Evolutionary conservation across 352 stramenopile genomes (phyloP).

Genomic region (Phytophthora pseudosyringae): DNA sequence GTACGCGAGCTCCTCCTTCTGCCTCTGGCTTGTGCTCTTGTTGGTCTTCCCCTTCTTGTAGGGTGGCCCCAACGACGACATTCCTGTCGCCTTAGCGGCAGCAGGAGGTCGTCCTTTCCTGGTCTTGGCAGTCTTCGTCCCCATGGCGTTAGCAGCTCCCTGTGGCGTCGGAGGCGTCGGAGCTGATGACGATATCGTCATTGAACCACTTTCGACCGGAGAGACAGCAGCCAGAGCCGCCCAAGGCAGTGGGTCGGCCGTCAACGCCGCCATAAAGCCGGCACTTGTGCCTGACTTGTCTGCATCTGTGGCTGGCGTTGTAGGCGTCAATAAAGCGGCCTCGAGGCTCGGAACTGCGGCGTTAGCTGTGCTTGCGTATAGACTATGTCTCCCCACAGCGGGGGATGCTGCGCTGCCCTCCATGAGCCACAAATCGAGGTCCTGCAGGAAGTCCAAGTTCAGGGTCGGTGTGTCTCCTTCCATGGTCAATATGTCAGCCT

Average conservation of each 20-base stretch:
- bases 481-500: constrained; percentile 20
- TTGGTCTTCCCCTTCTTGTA: constrained; percentile 42
- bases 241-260: constrained; percentile 9
- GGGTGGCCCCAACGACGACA: constrained; percentile 9
- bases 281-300: not conserved
- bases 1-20: constrained; percentile 49
- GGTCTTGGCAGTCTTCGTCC: constrained; percentile 1
- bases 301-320: constrained; percentile 6
- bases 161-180: constrained; percentile 1
- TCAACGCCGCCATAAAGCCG: constrained; percentile 21
- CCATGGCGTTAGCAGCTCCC: constrained; percentile 4
- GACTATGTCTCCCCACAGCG: not conserved
- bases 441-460: constrained; percentile 35
- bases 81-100: not conserved
- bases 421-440: constrained; percentile 40
- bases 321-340: constrained; percentile 20
- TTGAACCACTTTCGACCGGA: not conserved
- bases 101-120: constrained; percentile 24
- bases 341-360: constrained; percentile 5
- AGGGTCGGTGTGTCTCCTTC: constrained; percentile 25
- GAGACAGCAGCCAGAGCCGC: not conserved
- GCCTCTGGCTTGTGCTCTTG: constrained; percentile 47
- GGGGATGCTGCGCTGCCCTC: constrained; percentile 7
- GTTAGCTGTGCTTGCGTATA: not conserved
- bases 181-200: not conserved